A percentile compares a stretch with the other conserved stretches of the same genome.
phyloP scores from a whole-genome alignment of 768 basidiomycete genomes.

The Psilocybe azurescens region DNA sequence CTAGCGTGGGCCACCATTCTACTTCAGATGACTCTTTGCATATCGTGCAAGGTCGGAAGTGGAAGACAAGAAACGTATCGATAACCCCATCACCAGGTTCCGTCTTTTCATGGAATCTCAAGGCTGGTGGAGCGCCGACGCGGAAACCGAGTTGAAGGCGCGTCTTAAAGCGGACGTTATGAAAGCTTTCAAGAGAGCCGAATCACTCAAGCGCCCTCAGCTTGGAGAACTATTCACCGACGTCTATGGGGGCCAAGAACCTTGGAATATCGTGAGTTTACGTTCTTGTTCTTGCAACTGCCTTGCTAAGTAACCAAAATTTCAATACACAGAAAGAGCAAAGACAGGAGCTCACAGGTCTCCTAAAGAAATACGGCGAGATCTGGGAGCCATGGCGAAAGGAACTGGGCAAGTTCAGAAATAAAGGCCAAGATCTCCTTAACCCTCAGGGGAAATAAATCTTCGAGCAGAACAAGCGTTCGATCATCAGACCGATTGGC shows the following conservation, averaged over 20 bases:
- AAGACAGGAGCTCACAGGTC: constrained; percentile 70
- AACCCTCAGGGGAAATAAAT: constrained; percentile 8
- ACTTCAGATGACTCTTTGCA: constrained; percentile 94
- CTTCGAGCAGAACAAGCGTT: neutral
- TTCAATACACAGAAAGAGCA: constrained; percentile 70
- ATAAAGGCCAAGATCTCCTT: constrained; percentile 67
- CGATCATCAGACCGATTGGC: neutral
- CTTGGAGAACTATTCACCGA: constrained; percentile 87
- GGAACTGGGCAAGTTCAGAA: constrained; percentile 79
- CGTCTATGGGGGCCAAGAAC: constrained; percentile 85
- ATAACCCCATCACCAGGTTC: constrained; percentile 87
- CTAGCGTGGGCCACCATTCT: constrained; percentile 90
- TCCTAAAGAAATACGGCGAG: constrained; percentile 87
- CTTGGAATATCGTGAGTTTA: constrained; percentile 79
- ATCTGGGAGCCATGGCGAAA: constrained; percentile 86
- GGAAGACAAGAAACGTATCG: constrained; percentile 88
- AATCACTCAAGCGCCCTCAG: constrained; percentile 68
- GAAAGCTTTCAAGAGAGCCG: constrained; percentile 78
- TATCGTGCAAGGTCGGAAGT: constrained; percentile 91
- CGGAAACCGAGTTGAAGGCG: constrained; percentile 75
- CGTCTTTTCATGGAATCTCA: constrained; percentile 82
- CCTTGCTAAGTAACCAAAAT: neutral
- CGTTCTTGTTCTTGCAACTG: constrained; percentile 4
- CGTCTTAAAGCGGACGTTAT: constrained; percentile 77
- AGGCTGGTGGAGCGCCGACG: constrained; percentile 83